phyloP scores from a whole-genome alignment of 768 basidiomycete genomes.

The Ramaria rubella region DNA sequence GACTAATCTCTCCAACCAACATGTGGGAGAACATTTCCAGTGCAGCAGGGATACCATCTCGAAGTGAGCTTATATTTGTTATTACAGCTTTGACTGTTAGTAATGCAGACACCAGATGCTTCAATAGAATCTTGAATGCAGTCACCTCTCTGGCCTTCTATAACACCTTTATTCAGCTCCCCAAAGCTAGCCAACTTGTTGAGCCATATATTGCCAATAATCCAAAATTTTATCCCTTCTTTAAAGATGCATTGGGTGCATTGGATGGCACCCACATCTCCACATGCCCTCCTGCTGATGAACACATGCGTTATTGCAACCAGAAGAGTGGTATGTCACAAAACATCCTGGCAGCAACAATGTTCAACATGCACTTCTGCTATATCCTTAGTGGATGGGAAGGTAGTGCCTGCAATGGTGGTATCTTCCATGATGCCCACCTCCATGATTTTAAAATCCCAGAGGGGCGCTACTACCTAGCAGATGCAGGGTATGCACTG shows the following conservation, averaged over 20 bases:
- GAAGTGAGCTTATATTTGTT: slow-evolving; percentile 19
- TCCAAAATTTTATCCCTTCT: slow-evolving; percentile 25
- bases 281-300: slow-evolving; percentile 17
- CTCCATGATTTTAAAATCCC: slow-evolving; percentile 19
- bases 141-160: slow-evolving; percentile 23
- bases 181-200: slow-evolving; percentile 9
- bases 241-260: too few relatives aligned
- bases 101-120: too few relatives aligned
- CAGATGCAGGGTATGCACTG: slow-evolving; percentile 10
- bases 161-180: slow-evolving; percentile 17
- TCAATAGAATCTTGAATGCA: slow-evolving; percentile 19
- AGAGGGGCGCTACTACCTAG: too few relatives aligned
- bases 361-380: slow-evolving; percentile 20
- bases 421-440: slow-evolving; percentile 21
- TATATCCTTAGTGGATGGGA: slow-evolving; percentile 25
- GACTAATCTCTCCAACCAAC: slow-evolving; percentile 17
- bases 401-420: slow-evolving; percentile 25
- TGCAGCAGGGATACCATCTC: slow-evolving; percentile 32
- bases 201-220: slow-evolving; percentile 18
- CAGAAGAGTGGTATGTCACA: slow-evolving; percentile 21
- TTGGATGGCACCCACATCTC: slow-evolving; percentile 24
- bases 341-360: slow-evolving; percentile 25
- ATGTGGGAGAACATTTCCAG: slow-evolving; percentile 33
- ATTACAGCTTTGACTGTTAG: slow-evolving; percentile 10
- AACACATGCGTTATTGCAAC: slow-evolving; percentile 18